Evolutionary conservation across 768 basidiomycete species (phyloP).

Genomic region (Harrya chromipes): DNA sequence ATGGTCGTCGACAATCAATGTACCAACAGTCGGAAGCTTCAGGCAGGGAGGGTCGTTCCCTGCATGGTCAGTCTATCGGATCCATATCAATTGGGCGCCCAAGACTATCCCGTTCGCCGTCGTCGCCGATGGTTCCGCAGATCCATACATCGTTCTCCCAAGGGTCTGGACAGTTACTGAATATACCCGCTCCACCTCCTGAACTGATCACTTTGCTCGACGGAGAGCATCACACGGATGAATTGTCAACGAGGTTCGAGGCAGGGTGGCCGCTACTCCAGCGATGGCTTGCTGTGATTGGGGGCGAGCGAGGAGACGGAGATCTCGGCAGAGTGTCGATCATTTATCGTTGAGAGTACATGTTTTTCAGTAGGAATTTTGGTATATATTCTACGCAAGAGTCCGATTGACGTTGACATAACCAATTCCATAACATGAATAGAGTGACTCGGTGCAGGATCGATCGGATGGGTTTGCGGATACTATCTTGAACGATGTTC

Average conservation of each 20-base stretch:
- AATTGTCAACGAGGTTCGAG: slow-evolving; percentile 79
- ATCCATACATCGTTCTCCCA: slow-evolving; percentile 24
- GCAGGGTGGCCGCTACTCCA: slow-evolving; percentile 82
- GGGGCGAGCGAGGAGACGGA: slow-evolving; percentile 57
- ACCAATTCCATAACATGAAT: slow-evolving; percentile 91
- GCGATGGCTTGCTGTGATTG: slow-evolving; percentile 61
- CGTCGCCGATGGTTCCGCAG: slow-evolving; percentile 43
- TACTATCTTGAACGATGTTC: slow-evolving; percentile 90
- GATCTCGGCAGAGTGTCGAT: slow-evolving; percentile 76
- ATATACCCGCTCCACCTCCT: slow-evolving; percentile 39
- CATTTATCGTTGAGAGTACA: slow-evolving; percentile 60
- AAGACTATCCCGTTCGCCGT: slow-evolving; percentile 56
- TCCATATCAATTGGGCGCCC: slow-evolving; percentile 41
- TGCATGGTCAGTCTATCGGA: slow-evolving; percentile 21
- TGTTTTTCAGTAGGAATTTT: neutral
- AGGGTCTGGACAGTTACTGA: slow-evolving; percentile 21
- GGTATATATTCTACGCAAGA: slow-evolving; percentile 45
- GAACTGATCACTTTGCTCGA: slow-evolving; percentile 65
- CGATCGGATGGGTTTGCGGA: slow-evolving; percentile 52
- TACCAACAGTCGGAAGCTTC: slow-evolving; percentile 24
- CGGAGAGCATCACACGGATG: slow-evolving; percentile 91
- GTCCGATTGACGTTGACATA: slow-evolving; percentile 86
- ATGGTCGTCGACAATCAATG: slow-evolving; percentile 24
- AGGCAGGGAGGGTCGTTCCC: slow-evolving; percentile 20
- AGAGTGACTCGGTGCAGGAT: slow-evolving; percentile 59